phyloP scores from a whole-genome alignment of 176 grass and related monocot species.

The Eleusine coracana region DNA sequence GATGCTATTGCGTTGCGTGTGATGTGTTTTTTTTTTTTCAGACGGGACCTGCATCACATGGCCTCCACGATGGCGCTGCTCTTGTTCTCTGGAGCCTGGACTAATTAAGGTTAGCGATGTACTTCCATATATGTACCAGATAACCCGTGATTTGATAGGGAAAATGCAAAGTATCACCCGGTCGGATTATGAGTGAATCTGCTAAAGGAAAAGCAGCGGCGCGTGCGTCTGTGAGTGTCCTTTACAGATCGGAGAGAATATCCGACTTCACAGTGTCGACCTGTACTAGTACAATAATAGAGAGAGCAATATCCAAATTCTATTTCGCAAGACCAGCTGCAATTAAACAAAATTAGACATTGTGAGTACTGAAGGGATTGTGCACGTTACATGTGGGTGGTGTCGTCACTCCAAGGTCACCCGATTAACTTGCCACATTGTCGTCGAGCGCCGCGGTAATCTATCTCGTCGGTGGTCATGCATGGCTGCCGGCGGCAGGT shows the following conservation, averaged over 20 bases:
- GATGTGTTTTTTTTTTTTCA: not conserved
- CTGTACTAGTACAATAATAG: not conserved
- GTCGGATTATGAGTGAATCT: conserved; percentile 6
- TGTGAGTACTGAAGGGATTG: not conserved
- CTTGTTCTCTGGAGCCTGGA: not conserved
- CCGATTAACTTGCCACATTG: not conserved
- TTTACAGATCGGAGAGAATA: conserved; percentile 43
- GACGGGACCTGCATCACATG: conserved; percentile 46
- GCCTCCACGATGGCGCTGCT: conserved; percentile 20
- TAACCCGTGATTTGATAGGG: conserved; percentile 23
- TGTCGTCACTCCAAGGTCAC: not conserved
- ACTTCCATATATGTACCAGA: not conserved
- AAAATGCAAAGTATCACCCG: not conserved
- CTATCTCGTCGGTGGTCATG: not conserved
- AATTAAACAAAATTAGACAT: too few species aligned
- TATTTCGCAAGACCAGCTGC: not conserved
- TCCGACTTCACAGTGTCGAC: not conserved
- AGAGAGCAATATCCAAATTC: not conserved
- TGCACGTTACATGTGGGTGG: conserved; percentile 17
- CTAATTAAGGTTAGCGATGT: conserved; percentile 9
- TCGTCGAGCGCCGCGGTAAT: not conserved
- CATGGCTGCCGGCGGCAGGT: not conserved
- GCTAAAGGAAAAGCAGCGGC: not conserved
- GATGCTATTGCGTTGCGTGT: not conserved
- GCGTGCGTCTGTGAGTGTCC: conserved; percentile 19